These are phyloP conservation scores for Geoglossum glabrum DNA, from an alignment of 495 filamentous ascomycete species.

Conservation along the genomic window DNA sequence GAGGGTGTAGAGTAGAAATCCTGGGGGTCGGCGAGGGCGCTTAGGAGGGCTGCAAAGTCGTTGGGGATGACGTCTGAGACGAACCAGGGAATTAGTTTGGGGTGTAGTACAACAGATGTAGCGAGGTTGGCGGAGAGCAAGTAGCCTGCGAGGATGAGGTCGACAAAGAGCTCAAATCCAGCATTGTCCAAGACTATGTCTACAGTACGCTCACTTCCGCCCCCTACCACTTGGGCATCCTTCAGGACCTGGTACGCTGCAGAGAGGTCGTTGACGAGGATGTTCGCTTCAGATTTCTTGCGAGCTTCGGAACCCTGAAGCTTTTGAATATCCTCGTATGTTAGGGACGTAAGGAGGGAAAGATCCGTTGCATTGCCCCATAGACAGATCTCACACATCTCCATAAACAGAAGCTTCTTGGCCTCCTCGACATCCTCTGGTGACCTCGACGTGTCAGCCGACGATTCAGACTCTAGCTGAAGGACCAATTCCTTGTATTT, in stretches of 20 bases:
- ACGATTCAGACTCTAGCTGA: constrained; percentile 26
- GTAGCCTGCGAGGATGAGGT: constrained; percentile 78
- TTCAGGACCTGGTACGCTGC: constrained; percentile 50
- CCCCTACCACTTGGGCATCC: constrained; percentile 27
- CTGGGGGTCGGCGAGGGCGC: constrained; percentile 50
- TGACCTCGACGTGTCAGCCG: constrained; percentile 16
- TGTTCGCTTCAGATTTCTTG: constrained; percentile 69
- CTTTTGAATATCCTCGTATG: constrained; percentile 91
- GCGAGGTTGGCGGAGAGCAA: constrained; percentile 64
- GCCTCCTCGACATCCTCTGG: constrained; percentile 39
- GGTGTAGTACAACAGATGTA: constrained; percentile 72
- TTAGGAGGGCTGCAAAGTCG: constrained; percentile 66
- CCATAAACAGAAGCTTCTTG: constrained; percentile 59
- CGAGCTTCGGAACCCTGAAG: constrained; percentile 75
- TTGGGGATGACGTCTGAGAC: constrained; percentile 79
- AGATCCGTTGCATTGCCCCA: constrained; percentile 98
- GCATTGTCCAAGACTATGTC: constrained; percentile 94
- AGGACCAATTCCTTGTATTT: constrained; percentile 46
- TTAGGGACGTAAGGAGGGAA: constrained; percentile 70
- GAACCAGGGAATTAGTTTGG: constrained; percentile 92
- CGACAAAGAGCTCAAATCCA: constrained; percentile 90
- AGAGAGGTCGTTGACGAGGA: constrained; percentile 65
- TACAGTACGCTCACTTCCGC: constrained; percentile 45
- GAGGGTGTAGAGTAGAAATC: constrained; percentile 47
- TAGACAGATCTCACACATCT: constrained; percentile 93